Percentiles rank a stretch among this genome's conserved stretches.
phyloP scores from a whole-genome alignment of 2,329 filamentous ascomycete genomes.

The Dothideomycetes sp. region DNA sequence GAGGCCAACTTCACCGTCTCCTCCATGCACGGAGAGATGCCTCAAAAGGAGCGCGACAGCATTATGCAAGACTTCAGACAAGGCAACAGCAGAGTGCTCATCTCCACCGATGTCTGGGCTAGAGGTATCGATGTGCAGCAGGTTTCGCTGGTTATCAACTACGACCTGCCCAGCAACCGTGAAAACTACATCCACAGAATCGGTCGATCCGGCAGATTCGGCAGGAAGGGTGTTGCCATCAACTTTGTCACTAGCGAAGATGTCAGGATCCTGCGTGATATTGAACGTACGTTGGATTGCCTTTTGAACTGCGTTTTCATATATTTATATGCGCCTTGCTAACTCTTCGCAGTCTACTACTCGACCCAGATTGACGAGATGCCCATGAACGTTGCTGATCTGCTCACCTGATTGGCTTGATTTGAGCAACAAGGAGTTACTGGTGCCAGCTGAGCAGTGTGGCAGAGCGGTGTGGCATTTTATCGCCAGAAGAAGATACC shows the following conservation, averaged over 20 bases:
- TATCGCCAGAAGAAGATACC: neutral
- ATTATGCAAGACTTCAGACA: conserved; percentile 99
- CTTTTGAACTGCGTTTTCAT: neutral
- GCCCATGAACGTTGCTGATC: conserved; percentile 67
- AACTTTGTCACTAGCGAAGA: conserved; percentile 99
- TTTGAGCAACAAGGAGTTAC: too few relatives aligned
- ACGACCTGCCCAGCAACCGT: conserved; percentile 94
- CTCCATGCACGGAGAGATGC: conserved; percentile 99
- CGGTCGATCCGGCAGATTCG: conserved; percentile 87
- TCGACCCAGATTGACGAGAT: conserved; percentile 97
- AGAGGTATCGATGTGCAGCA: conserved; percentile 98
- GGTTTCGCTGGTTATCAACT: conserved; percentile 97
- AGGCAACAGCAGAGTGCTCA: conserved; percentile 89
- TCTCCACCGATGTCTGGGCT: conserved; percentile 96
- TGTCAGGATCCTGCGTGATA: conserved; percentile 92
- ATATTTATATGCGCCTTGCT: too few relatives aligned
- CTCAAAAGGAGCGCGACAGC: conserved; percentile 92
- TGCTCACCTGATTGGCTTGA: conserved; percentile 19
- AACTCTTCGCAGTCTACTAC: conserved; percentile 65
- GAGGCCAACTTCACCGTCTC: conserved; percentile 98
- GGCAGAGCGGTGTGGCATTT: too few relatives aligned
- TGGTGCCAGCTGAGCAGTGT: too few relatives aligned
- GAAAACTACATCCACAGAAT: conserved; percentile 99
- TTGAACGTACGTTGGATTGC: conserved; percentile 65
- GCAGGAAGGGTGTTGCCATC: conserved; percentile 96